Evolutionary conservation across 1,139 yeast species (phyloP).

Genomic region (Insectozyma bohioensis): DNA sequence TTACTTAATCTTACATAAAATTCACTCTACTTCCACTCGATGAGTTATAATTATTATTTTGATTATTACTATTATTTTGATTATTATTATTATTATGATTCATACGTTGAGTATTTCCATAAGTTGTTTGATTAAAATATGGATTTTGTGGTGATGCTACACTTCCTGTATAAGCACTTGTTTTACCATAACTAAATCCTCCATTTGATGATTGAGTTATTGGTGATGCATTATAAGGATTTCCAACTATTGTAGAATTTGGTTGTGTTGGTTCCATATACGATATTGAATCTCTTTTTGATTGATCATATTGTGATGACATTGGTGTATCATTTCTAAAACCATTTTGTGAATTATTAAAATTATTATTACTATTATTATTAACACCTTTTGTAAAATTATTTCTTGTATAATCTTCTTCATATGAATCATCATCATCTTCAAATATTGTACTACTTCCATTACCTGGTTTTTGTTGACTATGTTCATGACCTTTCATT

Average conservation of each 20-base stretch:
- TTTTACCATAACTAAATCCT: conserved; percentile 16
- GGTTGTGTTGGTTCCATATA: conserved; percentile 45
- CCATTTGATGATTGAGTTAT: conserved; percentile 5
- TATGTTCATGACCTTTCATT: conserved; percentile 70
- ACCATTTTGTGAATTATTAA: too few species aligned
- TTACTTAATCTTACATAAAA: conserved; percentile 15
- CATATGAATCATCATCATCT: conserved; percentile 26
- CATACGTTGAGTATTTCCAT: conserved; percentile 9
- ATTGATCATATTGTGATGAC: conserved; percentile 4
- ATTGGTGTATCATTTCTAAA: too few species aligned
- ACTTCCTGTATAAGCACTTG: conserved; percentile 13
- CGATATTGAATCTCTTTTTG: conserved; percentile 35
- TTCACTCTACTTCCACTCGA: conserved; percentile 20
- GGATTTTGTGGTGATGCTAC: conserved; percentile 13
- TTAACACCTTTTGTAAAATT: background rate
- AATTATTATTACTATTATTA: too few species aligned
- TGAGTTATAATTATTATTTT: too few species aligned
- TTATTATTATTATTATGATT: conserved; percentile 8
- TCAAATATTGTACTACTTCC: conserved; percentile 30
- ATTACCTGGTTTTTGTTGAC: conserved; percentile 23
- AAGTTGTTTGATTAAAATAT: conserved; percentile 8
- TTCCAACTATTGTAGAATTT: conserved; percentile 44
- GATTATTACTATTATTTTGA: too few species aligned
- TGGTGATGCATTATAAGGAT: conserved; percentile 32
- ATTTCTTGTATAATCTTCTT: too few species aligned